Percentiles rank a stretch among this genome's conserved stretches.
phyloP scores from a whole-genome alignment of 257 asterid species.

The Nicotiana sylvestris region DNA sequence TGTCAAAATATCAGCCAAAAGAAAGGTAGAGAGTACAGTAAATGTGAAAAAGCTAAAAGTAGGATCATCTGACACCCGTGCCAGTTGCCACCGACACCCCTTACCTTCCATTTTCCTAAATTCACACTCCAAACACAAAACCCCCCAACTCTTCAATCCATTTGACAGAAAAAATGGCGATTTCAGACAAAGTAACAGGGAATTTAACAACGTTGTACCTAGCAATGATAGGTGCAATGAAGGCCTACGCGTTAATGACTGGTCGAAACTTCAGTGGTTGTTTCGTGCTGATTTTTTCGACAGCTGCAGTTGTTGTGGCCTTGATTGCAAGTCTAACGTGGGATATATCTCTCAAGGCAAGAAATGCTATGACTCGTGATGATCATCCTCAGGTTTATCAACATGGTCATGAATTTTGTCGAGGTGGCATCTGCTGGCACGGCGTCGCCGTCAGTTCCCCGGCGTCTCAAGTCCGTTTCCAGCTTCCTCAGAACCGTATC shows the following conservation, averaged over 20 bases:
- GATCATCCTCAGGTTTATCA: constrained; percentile 7
- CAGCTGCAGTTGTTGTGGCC: constrained; percentile 52
- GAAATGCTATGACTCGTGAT: constrained; percentile 36
- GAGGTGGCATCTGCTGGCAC: constrained; percentile 98
- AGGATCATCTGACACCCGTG: not conserved
- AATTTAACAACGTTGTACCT: constrained; percentile 69
- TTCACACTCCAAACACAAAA: constrained; percentile 3
- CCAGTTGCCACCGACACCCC: not conserved
- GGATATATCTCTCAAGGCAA: constrained; percentile 82
- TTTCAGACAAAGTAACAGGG: constrained; percentile 79
- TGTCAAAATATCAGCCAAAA: no score
- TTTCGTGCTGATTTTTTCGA: constrained; percentile 62
- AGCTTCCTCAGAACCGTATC: constrained; percentile 46
- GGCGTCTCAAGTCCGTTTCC: constrained; percentile 84
- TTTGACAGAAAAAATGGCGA: constrained; percentile 43
- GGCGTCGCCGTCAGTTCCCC: constrained; percentile 90
- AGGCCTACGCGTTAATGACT: constrained; percentile 64
- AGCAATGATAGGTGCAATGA: constrained; percentile 53
- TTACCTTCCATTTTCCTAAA: not conserved
- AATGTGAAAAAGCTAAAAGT: not conserved
- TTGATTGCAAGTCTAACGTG: constrained; percentile 55
- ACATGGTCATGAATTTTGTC: constrained; percentile 65
- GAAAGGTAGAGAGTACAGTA: no score
- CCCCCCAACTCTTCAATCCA: not conserved
- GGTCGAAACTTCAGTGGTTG: constrained; percentile 70